Conservation (phyloP, 2,329 filamentous ascomycete species). For the Cercospora sp. region DNA sequence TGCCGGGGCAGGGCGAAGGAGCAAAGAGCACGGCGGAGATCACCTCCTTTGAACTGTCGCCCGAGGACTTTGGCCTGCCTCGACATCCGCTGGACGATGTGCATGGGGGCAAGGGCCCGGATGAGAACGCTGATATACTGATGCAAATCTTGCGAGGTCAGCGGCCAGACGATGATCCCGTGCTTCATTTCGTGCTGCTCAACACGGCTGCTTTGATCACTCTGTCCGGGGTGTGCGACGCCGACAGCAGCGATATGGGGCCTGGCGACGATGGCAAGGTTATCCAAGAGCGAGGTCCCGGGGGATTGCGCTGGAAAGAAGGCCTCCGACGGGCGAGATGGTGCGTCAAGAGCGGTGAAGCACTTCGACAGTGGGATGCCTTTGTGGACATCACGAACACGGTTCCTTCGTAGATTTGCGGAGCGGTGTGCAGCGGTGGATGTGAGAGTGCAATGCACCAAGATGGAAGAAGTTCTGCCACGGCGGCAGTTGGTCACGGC, state of each 20-base stretch:
- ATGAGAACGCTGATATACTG: conserved; percentile 84
- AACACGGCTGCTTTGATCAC: conserved; percentile 90
- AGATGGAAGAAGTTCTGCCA: not conserved
- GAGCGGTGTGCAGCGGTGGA: not conserved
- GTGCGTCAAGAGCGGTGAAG: conserved; percentile 82
- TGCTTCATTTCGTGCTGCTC: conserved; percentile 90
- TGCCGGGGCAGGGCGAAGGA: conserved; percentile 43
- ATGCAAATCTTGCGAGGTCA: conserved; percentile 74
- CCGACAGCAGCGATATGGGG: conserved; percentile 77
- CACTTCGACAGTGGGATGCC: conserved; percentile 76
- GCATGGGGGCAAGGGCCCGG: conserved; percentile 79
- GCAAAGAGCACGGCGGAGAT: conserved; percentile 56
- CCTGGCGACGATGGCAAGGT: conserved; percentile 77
- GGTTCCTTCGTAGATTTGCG: conserved; percentile 7
- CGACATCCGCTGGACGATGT: conserved; percentile 74
- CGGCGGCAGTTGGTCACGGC: not conserved
- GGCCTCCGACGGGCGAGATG: conserved; percentile 83
- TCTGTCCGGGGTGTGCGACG: conserved; percentile 80
- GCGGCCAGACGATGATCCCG: conserved; percentile 73
- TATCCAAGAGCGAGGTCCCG: conserved; percentile 78
- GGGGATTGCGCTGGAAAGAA: conserved; percentile 90
- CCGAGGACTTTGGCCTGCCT: conserved; percentile 83
- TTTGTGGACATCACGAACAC: conserved; percentile 82
- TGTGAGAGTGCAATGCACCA: not conserved
- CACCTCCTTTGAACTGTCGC: conserved; percentile 74